These are phyloP conservation scores for Lichtheimia corymbifera DNA, from an alignment of 371 early-diverging fungal species.

Conservation along the genomic window DNA sequence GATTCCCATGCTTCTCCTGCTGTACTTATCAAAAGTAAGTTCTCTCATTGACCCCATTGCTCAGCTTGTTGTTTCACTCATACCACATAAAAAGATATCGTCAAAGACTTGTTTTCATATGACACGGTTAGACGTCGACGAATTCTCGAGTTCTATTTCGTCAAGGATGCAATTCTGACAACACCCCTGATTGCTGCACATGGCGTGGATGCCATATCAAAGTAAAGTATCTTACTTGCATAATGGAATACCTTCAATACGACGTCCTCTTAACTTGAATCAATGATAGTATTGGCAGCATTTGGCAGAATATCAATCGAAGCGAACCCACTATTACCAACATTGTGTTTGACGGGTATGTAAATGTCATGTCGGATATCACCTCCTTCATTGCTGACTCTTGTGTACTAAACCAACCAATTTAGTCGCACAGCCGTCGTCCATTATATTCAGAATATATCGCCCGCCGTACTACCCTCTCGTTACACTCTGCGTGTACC, in stretches of 20 bases:
- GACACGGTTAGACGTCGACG: constrained; percentile 24
- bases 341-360: constrained; percentile 44
- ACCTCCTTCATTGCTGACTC: not conserved
- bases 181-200: constrained; percentile 49
- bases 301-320: constrained; percentile 50
- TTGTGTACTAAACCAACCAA: constrained; percentile 2
- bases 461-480: constrained; percentile 13
- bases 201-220: constrained; percentile 43
- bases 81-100: constrained; percentile 16
- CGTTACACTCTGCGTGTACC: constrained; percentile 47
- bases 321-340: constrained; percentile 46
- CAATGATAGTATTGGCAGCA: constrained; percentile 36
- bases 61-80: not conserved
- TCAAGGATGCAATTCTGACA: constrained; percentile 25
- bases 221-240: constrained; percentile 9
- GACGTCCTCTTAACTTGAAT: not conserved
- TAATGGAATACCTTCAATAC: not conserved
- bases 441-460: constrained; percentile 51
- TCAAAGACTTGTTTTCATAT: constrained; percentile 28
- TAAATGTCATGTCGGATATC: not conserved
- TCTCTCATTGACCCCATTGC: not conserved
- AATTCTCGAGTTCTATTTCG: constrained; percentile 29
- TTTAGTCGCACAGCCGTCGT: constrained; percentile 59
- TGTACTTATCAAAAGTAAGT: constrained; percentile 12
- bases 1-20: constrained; percentile 6